These are phyloP conservation scores for Brettanomyces bruxellensis DNA, from an alignment of 805 yeast genomes.

Conservation along the genomic window DNA sequence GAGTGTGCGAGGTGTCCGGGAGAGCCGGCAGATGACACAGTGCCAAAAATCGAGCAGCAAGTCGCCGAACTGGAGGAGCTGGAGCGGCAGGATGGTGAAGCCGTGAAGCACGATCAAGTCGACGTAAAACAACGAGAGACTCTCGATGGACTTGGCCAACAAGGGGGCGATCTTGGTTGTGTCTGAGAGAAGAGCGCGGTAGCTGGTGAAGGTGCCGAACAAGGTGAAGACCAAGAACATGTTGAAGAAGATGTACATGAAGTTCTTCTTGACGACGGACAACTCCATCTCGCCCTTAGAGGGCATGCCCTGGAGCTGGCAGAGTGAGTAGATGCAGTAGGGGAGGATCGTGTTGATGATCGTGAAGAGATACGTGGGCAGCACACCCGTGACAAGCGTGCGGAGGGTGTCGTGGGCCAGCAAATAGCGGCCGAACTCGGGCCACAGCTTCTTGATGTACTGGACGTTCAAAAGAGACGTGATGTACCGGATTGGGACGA, in stretches of 20 bases:
- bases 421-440: slow-evolving; percentile 45
- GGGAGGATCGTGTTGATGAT: slow-evolving; percentile 45
- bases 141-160: slow-evolving; percentile 43
- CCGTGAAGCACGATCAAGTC: slow-evolving; percentile 66
- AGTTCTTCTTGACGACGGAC: slow-evolving; percentile 48
- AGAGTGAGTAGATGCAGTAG: slow-evolving; percentile 42
- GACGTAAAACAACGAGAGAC: slow-evolving; percentile 44
- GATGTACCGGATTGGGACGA: slow-evolving; percentile 48
- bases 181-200: slow-evolving; percentile 46
- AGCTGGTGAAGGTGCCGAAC: slow-evolving; percentile 55
- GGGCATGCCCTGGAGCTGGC: slow-evolving; percentile 42
- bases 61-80: slow-evolving; percentile 48
- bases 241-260: slow-evolving; percentile 51
- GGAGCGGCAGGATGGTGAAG: slow-evolving; percentile 51
- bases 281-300: slow-evolving; percentile 53
- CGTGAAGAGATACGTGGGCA: slow-evolving; percentile 54
- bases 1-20: slow-evolving; percentile 43
- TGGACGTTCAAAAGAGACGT: slow-evolving; percentile 48
- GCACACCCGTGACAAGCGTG: slow-evolving; percentile 50
- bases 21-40: slow-evolving; percentile 25
- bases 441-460: slow-evolving; percentile 50
- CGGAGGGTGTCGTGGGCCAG: slow-evolving; percentile 41
- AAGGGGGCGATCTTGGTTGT: slow-evolving; percentile 51
- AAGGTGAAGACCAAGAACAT: slow-evolving; percentile 53
- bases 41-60: slow-evolving; percentile 35